Base-by-base conservation (phyloP, 805 yeast species). In the Kluyveromyces dobzhanskii region DNA sequence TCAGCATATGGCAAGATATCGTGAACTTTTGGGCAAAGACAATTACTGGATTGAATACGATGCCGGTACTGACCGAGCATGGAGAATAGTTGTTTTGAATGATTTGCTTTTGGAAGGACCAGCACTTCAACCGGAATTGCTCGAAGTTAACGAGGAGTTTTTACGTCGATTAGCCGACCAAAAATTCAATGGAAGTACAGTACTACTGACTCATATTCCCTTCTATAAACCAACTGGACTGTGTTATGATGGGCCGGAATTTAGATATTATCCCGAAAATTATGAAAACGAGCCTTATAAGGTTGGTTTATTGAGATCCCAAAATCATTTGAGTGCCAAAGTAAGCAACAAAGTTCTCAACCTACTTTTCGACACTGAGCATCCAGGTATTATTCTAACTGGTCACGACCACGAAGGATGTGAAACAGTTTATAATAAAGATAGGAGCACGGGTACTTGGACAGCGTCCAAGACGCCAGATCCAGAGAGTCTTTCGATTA, bases 381-480 rank as follows among this genome's bases (percentile, higher is more conserved):
- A 75, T 45, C 77, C 81, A 14, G 97, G 97, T 16, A 67, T 90
- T 8, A 76, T 92, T 3, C 62, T 90, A 30, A 85, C 95, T 0
- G 98, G 98, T 1, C 98, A 92, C 61, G 98, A 92, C 55, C 98
- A 92, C 54, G 88, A 80, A 47, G 98, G 98, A 1, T 92, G 98
- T 56, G 80, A 77, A 48, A 73, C 78, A 27, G 69, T 71, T 58
- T 85, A 83, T 57, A 75, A 73, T 54, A 67, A 53, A 42, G 57
- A 70, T 36, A 44, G 46, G 7, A 54, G 56, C 1, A 53, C 55
- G 14, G 69, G 67, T 4, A 61, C 65, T 13, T 83, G 94, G 94
- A 38, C 17, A 4, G 83, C 87, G 0, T 57, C 74, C 0, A 76
- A 74, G 45, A 51, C 56, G 3, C 49, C 51, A 3, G 44, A 44